Percentiles rank a stretch among this genome's conserved stretches.
These are phyloP conservation scores for Arabis alpina DNA, from an alignment of 345 rosid genomes.

Conservation along the genomic window DNA sequence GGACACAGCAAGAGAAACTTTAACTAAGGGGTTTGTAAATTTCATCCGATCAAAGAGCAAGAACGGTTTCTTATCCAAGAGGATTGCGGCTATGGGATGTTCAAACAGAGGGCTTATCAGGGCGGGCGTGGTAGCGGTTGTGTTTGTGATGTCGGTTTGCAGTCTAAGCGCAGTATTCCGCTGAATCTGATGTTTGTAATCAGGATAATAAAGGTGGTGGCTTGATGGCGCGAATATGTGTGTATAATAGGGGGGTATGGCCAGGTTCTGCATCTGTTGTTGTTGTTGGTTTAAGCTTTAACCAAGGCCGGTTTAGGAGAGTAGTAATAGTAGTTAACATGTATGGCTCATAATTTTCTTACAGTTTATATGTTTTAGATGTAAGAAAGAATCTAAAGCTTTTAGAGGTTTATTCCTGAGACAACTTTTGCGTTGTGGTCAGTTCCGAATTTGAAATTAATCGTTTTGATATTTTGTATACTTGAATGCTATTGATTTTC, in stretches of 20 bases:
- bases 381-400: constrained; percentile 4
- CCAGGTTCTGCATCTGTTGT: constrained; percentile 18
- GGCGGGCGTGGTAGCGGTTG: constrained; percentile 41
- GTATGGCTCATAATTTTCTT: background rate
- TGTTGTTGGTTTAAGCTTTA: constrained; percentile 17
- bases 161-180: constrained; percentile 15
- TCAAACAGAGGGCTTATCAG: constrained; percentile 42
- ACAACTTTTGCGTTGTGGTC: constrained; percentile 12
- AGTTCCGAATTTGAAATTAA: background rate
- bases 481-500: too few relatives aligned
- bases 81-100: constrained; percentile 38
- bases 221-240: background rate
- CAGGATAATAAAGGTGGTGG: constrained; percentile 16
- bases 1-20: background rate
- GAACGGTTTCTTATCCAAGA: constrained; percentile 22
- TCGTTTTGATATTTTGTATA: too few relatives aligned
- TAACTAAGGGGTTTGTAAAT: constrained; percentile 10
- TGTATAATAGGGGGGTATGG: constrained; percentile 12
- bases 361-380: constrained; percentile 21
- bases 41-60: constrained; percentile 29
- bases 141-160: constrained; percentile 48
- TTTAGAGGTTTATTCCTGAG: constrained; percentile 4
- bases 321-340: constrained; percentile 16
- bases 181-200: constrained; percentile 3
- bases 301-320: constrained; percentile 20